Evolutionary conservation across 805 yeast genomes (phyloP).

Genomic region (Zygoascus ofunaensis): DNA sequence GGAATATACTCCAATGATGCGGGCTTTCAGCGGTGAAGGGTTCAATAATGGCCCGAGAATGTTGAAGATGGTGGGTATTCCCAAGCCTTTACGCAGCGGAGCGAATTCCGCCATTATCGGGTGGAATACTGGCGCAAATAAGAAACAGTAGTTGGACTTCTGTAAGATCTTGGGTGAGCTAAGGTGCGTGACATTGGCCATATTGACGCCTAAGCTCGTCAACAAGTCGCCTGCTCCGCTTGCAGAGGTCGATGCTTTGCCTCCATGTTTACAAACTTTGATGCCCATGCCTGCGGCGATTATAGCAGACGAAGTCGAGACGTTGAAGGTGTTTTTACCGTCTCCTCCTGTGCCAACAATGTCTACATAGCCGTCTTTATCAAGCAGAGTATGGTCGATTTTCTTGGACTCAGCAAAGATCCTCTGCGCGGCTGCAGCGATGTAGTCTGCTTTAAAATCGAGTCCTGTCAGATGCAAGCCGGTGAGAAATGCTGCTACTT

Average conservation of each 20-base stretch:
- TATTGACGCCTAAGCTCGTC: constrained; percentile 71
- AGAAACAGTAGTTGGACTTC: constrained; percentile 47
- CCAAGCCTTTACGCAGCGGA: constrained; percentile 62
- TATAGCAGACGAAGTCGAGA: constrained; percentile 88
- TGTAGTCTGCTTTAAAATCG: constrained; percentile 72
- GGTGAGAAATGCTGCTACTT: constrained; percentile 70
- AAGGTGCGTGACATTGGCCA: constrained; percentile 52
- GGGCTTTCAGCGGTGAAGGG: constrained; percentile 72
- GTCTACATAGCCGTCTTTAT: constrained; percentile 52
- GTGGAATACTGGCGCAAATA: constrained; percentile 92
- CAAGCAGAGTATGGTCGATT: constrained; percentile 14
- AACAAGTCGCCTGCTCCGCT: constrained; percentile 93
- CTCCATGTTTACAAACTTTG: constrained; percentile 89
- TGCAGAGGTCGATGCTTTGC: constrained; percentile 87
- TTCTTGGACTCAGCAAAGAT: constrained; percentile 43
- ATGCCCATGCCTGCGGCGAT: constrained; percentile 84
- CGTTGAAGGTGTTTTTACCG: constrained; percentile 95
- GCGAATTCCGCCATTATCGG: constrained; percentile 84
- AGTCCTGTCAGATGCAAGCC: constrained; percentile 63
- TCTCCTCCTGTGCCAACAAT: constrained; percentile 99
- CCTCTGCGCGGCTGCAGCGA: constrained; percentile 78
- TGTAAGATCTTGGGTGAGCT: constrained; percentile 51
- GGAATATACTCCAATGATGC: constrained; percentile 85
- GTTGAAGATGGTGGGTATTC: constrained; percentile 90
- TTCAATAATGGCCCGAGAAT: constrained; percentile 88